These are phyloP conservation scores for Saprolegnia parasitica DNA, from an alignment of 352 stramenopile genomes.

Conservation along the genomic window DNA sequence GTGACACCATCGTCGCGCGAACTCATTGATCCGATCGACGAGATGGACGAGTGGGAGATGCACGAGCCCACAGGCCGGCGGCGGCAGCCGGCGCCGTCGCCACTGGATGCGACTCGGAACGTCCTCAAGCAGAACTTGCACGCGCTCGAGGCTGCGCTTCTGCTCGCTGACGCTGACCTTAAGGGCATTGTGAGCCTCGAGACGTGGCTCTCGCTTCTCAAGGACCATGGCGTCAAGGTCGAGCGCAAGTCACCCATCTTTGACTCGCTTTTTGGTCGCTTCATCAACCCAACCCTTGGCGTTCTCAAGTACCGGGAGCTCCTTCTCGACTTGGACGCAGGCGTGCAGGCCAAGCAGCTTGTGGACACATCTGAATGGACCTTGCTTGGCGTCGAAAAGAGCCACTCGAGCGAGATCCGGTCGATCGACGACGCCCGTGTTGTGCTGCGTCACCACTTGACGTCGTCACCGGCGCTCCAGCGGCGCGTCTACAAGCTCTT, in stretches of 20 bases:
- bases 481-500: conserved; percentile 58
- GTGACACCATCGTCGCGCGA: neutral
- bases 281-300: conserved; percentile 5
- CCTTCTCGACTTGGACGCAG: conserved; percentile 56
- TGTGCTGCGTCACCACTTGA: conserved; percentile 51
- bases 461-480: conserved; percentile 40
- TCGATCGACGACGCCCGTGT: conserved; percentile 48
- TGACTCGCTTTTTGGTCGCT: conserved; percentile 23
- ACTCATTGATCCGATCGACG: neutral
- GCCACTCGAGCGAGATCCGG: conserved; percentile 32
- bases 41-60: conserved; percentile 17
- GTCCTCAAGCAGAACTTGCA: conserved; percentile 42
- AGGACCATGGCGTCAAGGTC: conserved; percentile 29
- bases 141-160: conserved; percentile 41
- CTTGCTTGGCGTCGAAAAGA: conserved; percentile 18
- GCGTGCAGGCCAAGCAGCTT: conserved; percentile 45
- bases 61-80: neutral
- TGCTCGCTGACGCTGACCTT: conserved; percentile 41
- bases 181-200: conserved; percentile 50
- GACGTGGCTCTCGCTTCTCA: conserved; percentile 41
- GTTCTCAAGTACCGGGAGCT: conserved; percentile 64
- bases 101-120: conserved; percentile 1
- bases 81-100: conserved; percentile 6
- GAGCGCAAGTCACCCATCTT: neutral
- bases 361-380: conserved; percentile 53